phyloP scores from a whole-genome alignment of 176 grass and related monocot species.

The Phoenix dactylifera region DNA sequence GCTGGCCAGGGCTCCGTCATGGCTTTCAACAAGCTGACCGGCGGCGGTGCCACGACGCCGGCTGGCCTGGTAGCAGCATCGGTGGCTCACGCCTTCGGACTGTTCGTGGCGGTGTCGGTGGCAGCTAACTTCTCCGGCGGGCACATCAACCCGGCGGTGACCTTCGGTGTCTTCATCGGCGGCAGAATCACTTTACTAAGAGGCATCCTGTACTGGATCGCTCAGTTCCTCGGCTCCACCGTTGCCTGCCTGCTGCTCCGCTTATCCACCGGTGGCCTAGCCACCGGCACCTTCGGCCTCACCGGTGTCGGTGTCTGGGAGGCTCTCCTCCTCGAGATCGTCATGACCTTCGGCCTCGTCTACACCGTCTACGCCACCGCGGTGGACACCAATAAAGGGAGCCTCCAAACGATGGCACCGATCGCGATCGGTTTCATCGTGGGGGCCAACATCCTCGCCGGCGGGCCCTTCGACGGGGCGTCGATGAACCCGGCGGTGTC shows the following conservation, averaged over 20 bases:
- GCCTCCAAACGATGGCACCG: no score
- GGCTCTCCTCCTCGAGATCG: slow-evolving; percentile 71
- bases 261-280: slow-evolving; percentile 57
- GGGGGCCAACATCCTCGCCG: no score
- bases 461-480: no score
- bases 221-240: slow-evolving; percentile 73
- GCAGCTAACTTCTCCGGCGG: slow-evolving; percentile 90
- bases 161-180: slow-evolving; percentile 59
- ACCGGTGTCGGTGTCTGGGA: slow-evolving; percentile 46
- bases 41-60: slow-evolving; percentile 25
- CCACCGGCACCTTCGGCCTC: slow-evolving; percentile 8
- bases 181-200: slow-evolving; percentile 93
- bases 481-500: no score
- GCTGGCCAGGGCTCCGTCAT: slow-evolving; percentile 45
- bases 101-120: slow-evolving; percentile 83
- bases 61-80: slow-evolving; percentile 50
- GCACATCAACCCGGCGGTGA: slow-evolving; percentile 46
- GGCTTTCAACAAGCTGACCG: slow-evolving; percentile 40
- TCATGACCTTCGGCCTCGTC: slow-evolving; percentile 95
- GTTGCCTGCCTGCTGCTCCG: slow-evolving; percentile 68
- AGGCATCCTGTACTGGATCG: slow-evolving; percentile 77
- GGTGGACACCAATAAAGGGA: slow-evolving; percentile 38
- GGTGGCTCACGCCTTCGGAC: slow-evolving; percentile 75
- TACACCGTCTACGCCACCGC: slow-evolving; percentile 95
- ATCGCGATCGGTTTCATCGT: no score